These are phyloP conservation scores for Scheffersomyces amazonensis DNA, from an alignment of 805 yeast genomes.

Conservation along the genomic window DNA sequence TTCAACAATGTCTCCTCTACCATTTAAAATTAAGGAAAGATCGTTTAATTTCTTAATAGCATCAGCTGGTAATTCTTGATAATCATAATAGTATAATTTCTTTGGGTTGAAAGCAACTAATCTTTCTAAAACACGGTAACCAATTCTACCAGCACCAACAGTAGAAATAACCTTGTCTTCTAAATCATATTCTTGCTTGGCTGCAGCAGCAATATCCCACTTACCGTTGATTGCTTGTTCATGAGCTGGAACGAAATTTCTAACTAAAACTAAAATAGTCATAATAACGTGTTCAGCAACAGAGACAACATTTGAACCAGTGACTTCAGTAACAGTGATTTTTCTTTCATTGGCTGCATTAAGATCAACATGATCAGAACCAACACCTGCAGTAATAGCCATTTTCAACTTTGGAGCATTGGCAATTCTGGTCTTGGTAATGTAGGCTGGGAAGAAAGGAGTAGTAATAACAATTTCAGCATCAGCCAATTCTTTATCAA, in stretches of 20 bases:
- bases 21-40: conserved; percentile 39
- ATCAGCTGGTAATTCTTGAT: conserved; percentile 60
- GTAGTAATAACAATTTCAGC: conserved; percentile 79
- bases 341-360: conserved; percentile 61
- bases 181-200: conserved; percentile 70
- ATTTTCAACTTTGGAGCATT: conserved; percentile 70
- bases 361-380: conserved; percentile 78
- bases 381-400: conserved; percentile 79
- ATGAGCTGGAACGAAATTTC: conserved; percentile 80
- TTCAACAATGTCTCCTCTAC: conserved; percentile 53
- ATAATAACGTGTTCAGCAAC: conserved; percentile 81
- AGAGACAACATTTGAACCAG: conserved; percentile 76
- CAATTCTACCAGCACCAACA: conserved; percentile 81
- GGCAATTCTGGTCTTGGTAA: conserved; percentile 62
- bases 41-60: conserved; percentile 39
- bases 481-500: conserved; percentile 65
- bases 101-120: conserved; percentile 70
- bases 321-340: conserved; percentile 73
- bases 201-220: conserved; percentile 78
- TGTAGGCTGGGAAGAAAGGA: conserved; percentile 81
- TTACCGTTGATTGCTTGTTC: conserved; percentile 57
- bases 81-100: conserved; percentile 72
- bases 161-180: conserved; percentile 79
- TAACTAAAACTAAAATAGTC: conserved; percentile 67
- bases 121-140: conserved; percentile 71